These are phyloP conservation scores for Trichoderma pleuroti DNA, from an alignment of 2,329 filamentous ascomycete species.

Conservation along the genomic window DNA sequence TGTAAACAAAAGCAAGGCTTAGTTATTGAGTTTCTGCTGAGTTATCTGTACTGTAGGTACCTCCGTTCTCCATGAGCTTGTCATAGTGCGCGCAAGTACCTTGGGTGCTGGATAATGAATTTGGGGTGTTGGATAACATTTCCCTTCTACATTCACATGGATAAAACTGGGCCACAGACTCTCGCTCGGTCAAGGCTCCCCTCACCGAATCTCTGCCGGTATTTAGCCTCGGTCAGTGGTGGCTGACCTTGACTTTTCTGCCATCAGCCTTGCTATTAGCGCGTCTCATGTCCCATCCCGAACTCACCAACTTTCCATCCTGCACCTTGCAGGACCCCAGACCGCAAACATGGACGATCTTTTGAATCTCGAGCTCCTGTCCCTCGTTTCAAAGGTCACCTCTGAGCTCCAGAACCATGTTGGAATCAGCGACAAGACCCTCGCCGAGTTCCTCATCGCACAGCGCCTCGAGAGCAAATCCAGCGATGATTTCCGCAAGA, in stretches of 20 bases:
- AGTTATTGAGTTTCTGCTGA: no score
- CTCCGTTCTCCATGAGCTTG: no score
- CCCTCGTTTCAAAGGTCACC: slow-evolving; percentile 90
- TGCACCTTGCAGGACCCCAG: neutral
- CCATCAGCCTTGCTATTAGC: slow-evolving; percentile 4
- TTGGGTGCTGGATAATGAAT: no score
- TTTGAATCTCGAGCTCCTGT: slow-evolving; percentile 84
- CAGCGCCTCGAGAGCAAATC: slow-evolving; percentile 74
- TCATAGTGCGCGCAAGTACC: no score
- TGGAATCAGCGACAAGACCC: slow-evolving; percentile 86
- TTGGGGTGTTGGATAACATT: no score
- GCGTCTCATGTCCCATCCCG: slow-evolving; percentile 12
- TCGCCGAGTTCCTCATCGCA: slow-evolving; percentile 94
- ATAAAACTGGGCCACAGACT: neutral
- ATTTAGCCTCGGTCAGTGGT: slow-evolving; percentile 10
- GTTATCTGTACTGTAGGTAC: no score
- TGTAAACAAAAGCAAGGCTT: no score
- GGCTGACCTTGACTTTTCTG: slow-evolving; percentile 13
- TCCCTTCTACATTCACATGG: no score
- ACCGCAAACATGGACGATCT: slow-evolving; percentile 83
- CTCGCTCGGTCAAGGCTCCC: neutral
- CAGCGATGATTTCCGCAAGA: slow-evolving; percentile 69
- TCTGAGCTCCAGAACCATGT: slow-evolving; percentile 93
- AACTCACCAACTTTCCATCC: neutral
- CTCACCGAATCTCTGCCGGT: neutral